These are phyloP conservation scores for Monilinia polystroma DNA, from an alignment of 2,329 filamentous ascomycete genomes.

Conservation along the genomic window DNA sequence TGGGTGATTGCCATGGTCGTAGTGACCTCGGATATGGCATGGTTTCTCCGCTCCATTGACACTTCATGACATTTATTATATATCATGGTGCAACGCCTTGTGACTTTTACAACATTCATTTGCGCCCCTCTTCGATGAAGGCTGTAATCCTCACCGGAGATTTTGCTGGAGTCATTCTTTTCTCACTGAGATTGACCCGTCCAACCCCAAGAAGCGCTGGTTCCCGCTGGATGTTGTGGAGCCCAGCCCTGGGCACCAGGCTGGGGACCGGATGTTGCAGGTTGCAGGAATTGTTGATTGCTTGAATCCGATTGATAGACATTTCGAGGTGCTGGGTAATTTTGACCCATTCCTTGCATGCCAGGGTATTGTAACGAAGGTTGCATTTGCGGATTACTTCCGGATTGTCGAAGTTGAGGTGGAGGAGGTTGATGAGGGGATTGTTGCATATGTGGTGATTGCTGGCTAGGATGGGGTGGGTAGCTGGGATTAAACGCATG, in stretches of 20 bases:
- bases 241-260: constrained; percentile 39
- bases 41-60: no score
- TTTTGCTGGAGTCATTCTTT: neutral
- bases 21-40: neutral
- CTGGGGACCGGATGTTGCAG: constrained; percentile 47
- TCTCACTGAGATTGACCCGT: constrained; percentile 35
- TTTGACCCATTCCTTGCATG: constrained; percentile 60
- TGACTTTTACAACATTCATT: constrained; percentile 26
- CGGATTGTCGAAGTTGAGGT: constrained; percentile 60
- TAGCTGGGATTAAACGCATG: constrained; percentile 22
- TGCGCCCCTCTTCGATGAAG: neutral
- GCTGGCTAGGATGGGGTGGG: constrained; percentile 19
- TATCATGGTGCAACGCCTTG: constrained; percentile 30
- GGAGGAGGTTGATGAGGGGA: constrained; percentile 55
- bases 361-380: constrained; percentile 61
- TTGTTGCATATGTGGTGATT: constrained; percentile 57
- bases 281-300: constrained; percentile 66
- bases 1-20: neutral
- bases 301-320: constrained; percentile 64
- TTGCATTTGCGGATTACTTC: constrained; percentile 55
- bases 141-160: neutral
- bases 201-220: constrained; percentile 38
- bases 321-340: constrained; percentile 53
- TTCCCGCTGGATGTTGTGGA: constrained; percentile 36
- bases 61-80: neutral